Percentiles rank a stretch among this genome's conserved stretches.
Conservation (phyloP, 805 yeast species). For the Limtongozyma cylindracea region DNA sequence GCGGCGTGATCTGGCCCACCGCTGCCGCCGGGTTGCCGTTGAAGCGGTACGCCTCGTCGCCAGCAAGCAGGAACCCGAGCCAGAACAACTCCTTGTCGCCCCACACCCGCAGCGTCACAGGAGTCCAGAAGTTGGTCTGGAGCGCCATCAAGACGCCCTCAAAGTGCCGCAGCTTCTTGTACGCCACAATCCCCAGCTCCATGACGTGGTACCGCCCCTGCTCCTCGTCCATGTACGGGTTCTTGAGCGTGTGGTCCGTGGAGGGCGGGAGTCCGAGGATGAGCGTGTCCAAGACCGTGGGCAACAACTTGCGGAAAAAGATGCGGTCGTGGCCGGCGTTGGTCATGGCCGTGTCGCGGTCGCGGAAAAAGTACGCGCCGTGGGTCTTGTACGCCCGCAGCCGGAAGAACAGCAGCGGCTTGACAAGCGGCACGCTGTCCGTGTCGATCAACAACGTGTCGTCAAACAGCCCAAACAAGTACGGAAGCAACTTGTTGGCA, state of each 20-base stretch:
- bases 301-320: conserved; percentile 20
- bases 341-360: neutral
- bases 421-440: neutral
- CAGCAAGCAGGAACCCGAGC: conserved; percentile 35
- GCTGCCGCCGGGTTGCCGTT: conserved; percentile 28
- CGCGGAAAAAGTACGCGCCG: conserved; percentile 5
- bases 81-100: conserved; percentile 68
- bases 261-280: conserved; percentile 8
- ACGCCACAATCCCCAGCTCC: conserved; percentile 14
- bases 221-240: conserved; percentile 11
- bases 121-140: conserved; percentile 9
- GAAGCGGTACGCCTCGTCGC: conserved; percentile 26
- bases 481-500: conserved; percentile 25
- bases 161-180: conserved; percentile 23
- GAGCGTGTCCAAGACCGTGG: conserved; percentile 12
- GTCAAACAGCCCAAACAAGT: conserved; percentile 28
- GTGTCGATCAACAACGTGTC: conserved; percentile 8
- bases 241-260: conserved; percentile 8
- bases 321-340: conserved; percentile 7
- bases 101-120: conserved; percentile 26
- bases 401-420: conserved; percentile 7
- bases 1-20: conserved; percentile 16
- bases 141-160: conserved; percentile 18
- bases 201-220: conserved; percentile 11
- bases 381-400: conserved; percentile 7